Evolutionary conservation across 2,329 filamentous ascomycete genomes (phyloP), one percentile per base, ranked within the genome.

Genomic region (Penicillium sp.): DNA sequence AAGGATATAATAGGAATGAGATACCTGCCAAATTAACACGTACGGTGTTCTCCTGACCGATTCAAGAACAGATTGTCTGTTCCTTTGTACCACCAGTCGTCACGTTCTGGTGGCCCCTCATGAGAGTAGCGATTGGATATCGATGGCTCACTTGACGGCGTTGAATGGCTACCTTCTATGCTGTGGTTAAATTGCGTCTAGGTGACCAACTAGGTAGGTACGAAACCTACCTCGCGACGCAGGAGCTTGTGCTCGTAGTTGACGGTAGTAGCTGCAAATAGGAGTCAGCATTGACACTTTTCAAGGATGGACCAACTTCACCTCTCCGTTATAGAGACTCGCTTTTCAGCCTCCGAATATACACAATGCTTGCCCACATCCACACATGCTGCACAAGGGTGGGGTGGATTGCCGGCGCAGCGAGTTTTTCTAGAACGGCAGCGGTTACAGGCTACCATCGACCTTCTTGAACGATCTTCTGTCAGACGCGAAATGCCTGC

Each of bases 51-150:
- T 22, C 72, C 72, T 0, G 71, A 72, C 37, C 67, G 63, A 32
- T 71, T 73, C 18, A 74, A 48, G 9, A 74, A 65, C 5, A 74
- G 47, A 35, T 72, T 71, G 18, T 73, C 70, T 3, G 70, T 69
- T 7, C 68, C 72, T 50, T 74, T 71, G 43, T 71, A 74, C 72
- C 72, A 75, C 72, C 72, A 75, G 53, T 74, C 72, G 54, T 74
- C 72, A 31, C 71, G 65, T 37, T 72, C 69, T n/a, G 56, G 49
- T 5, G 63, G 56, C 2, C 57, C 38, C 26, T 71, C 69, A 38
- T 64, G 62, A 10, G 60, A 57, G 20, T 48, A 61, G 5, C 56
- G 62, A 20, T 61, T 66, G 6, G 58, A 57, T 37, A 42, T 64
- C 35, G 53, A 59, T 16, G 50, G 59, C 32, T 38, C 58, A 54